Evolutionary conservation across 805 yeast genomes (phyloP).

Genomic region (Candida orba): DNA sequence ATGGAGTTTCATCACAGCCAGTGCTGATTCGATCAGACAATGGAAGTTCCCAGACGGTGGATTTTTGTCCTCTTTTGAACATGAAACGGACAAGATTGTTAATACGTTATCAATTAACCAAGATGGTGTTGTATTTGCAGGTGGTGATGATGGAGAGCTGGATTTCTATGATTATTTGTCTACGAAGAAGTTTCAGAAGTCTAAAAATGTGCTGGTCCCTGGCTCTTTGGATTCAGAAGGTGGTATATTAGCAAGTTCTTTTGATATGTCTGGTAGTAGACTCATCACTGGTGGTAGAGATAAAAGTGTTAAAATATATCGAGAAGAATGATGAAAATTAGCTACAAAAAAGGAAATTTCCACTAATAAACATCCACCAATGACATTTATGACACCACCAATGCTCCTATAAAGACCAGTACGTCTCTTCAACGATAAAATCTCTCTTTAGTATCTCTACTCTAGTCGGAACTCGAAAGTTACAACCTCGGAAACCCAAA

Average conservation of each 20-base stretch:
- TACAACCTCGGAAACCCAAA: too few relatives aligned
- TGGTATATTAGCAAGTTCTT: constrained; percentile 62
- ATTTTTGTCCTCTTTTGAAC: constrained; percentile 39
- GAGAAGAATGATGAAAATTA: constrained; percentile 25
- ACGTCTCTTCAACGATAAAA: too few relatives aligned
- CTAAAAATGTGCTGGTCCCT: constrained; percentile 48
- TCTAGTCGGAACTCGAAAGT: too few relatives aligned
- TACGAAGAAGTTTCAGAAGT: constrained; percentile 56
- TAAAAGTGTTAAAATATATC: constrained; percentile 76
- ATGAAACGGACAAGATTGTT: constrained; percentile 47
- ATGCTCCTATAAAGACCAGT: too few relatives aligned
- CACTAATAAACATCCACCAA: neutral
- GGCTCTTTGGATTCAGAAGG: constrained; percentile 64
- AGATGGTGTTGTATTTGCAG: constrained; percentile 64
- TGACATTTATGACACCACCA: neutral
- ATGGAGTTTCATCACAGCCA: constrained; percentile 71
- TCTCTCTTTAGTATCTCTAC: too few relatives aligned
- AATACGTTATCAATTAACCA: constrained; percentile 61
- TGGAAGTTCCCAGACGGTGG: constrained; percentile 76
- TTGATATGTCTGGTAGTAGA: constrained; percentile 75
- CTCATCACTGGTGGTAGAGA: constrained; percentile 88
- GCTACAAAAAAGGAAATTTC: neutral
- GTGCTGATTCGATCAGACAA: constrained; percentile 73
- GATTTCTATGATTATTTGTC: constrained; percentile 71
- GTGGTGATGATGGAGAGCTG: constrained; percentile 77